Base-by-base conservation (phyloP, 306 rosid species). In the Cicer yamashitae region DNA sequence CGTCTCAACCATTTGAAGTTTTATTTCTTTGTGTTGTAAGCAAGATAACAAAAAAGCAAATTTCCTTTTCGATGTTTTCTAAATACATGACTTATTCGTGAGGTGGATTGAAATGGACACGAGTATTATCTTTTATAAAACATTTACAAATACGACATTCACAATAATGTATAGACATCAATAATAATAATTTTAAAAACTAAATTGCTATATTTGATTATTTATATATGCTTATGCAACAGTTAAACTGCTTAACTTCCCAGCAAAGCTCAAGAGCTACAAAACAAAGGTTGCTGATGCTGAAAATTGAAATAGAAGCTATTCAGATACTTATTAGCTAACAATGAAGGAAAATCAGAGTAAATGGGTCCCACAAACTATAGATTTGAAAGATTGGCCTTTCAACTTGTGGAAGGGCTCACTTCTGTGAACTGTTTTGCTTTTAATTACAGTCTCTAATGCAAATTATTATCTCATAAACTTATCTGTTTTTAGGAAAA, bases 281-380 rank as follows among this genome's bases (percentile, higher is more conserved):
- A 80, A 59, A 76, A 80, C 84, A 80, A 67, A 70, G 56, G 44
- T 71, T 64, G 78, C 45, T 13, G 57, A 79, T 71, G 64, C 45
- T 76, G 70, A 75, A 79, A 58, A 58, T 38, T 76, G 70, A 75
- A 79, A 58, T 25, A 48, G 83, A 48, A 66, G 75, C 10, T 62
- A 47, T 45, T 39, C 6, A 38, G 73, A 75, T 40, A 58, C 44
- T 48, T 54, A 83, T 48, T 25, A 25, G 4, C 34, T 25, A 25
- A 67, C 71, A 77, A 75, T 60, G 56, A 71, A 67, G 70, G 45
- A 34, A 38, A 46, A 63, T 53, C 71, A 58, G 18, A 81, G 43
- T 46, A 47, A 73, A 39, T 62, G 86, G 84, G 84, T 39, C 78
- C 84, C 86, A 73, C 79, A 3, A 20, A 53, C 43, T 10, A 67